Conservation (phyloP, 2,329 filamentous ascomycete genomes). For the Mariannaea sp. region DNA sequence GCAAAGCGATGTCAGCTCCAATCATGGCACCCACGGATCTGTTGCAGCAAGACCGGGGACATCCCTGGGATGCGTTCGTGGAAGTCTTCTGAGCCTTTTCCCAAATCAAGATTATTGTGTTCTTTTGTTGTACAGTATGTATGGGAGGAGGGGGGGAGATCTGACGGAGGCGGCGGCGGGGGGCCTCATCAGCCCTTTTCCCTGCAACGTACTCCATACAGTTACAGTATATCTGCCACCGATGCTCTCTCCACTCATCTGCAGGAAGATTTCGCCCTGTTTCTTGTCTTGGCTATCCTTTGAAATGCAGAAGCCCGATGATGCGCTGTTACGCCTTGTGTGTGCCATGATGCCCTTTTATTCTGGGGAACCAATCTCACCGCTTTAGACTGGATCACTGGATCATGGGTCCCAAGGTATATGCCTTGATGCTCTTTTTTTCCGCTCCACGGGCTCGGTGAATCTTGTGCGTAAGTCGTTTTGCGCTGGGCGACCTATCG, state of each 20-base stretch:
- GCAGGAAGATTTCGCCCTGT: conserved; percentile 15
- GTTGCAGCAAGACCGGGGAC: neutral
- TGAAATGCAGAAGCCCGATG: neutral
- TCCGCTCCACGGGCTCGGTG: neutral
- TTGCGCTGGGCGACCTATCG: conserved; percentile 10
- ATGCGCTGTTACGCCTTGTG: conserved; percentile 19
- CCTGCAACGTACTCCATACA: neutral
- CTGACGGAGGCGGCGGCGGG: no score
- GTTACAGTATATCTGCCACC: neutral
- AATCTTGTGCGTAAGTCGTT: conserved; percentile 8
- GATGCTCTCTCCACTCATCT: neutral
- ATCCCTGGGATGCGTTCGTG: conserved; percentile 16
- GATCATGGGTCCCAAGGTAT: no score
- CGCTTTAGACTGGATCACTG: conserved; percentile 13
- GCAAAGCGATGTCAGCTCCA: neutral
- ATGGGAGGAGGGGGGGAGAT: no score
- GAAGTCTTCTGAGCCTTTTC: neutral
- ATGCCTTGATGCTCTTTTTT: neutral
- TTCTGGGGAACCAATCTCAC: conserved; percentile 12
- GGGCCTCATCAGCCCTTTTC: conserved; percentile 10
- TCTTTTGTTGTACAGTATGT: neutral
- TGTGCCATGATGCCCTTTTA: neutral
- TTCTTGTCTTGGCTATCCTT: conserved; percentile 7
- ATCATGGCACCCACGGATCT: neutral
- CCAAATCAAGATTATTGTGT: neutral